Base-by-base conservation (phyloP, 2,329 filamentous ascomycete species). In the Fulvia fulva region DNA sequence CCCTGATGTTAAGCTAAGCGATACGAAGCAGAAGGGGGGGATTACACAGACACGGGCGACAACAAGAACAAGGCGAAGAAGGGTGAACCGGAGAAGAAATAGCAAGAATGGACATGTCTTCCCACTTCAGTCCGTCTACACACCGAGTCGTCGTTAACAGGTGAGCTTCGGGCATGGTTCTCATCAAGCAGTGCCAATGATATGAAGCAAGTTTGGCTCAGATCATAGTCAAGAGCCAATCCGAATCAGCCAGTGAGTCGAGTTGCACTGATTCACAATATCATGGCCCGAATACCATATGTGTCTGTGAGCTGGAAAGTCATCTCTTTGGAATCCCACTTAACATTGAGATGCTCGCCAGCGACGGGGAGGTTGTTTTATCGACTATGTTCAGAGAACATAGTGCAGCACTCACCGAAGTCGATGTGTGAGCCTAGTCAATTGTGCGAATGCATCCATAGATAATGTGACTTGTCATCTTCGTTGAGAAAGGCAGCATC, bases 71-170 rank as follows among this genome's bases (percentile, higher is more conserved):
- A 68, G 54, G 59, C 65, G 32, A 43, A 64, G 58, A 60, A 71
- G 61, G 69, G 69, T 5, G 66, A 64, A 56, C 69, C 69, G 25
- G 69, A 70, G 65, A 70, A 70, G 66, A 71, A 71, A 65, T 57
- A 63, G 44, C 5, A 19, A 7, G 22, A 3, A 30, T 26, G 21
- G 9, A 41, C 14, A 25, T 30, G 22, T 7, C 23, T 16, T 19
- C 5, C 28, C 28, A 9, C 2, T 32, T n/a, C n/a, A n/a, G n/a
- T n/a, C n/a, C n/a, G n/a, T n/a, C n/a, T n/a, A n/a, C n/a, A n/a
- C n/a, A n/a, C n/a, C n/a, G n/a, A n/a, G n/a, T n/a, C n/a, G n/a
- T n/a, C n/a, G n/a, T n/a, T n/a, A n/a, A n/a, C n/a, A n/a, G n/a
- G n/a, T n/a, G n/a, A n/a, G n/a, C n/a, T n/a, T n/a, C n/a, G n/a